Evolutionary conservation across 768 basidiomycete species (phyloP).

Genomic region (Royoungia palumana): DNA sequence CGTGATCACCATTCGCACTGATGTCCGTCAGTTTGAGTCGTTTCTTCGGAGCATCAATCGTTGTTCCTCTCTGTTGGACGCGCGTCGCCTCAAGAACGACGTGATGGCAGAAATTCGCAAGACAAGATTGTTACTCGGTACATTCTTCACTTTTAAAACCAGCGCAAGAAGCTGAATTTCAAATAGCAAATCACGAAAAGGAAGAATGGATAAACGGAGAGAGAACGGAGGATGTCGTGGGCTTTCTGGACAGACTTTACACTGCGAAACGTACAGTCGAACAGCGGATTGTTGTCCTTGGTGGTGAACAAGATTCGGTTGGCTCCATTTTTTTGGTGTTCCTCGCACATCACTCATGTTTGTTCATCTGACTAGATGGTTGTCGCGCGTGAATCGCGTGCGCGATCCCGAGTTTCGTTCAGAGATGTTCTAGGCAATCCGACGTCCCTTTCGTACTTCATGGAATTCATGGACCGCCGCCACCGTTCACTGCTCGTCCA

Average conservation of each 20-base stretch:
- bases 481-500: slow-evolving; percentile 83
- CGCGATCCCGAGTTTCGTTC: slow-evolving; percentile 54
- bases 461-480: slow-evolving; percentile 97
- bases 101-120: slow-evolving; percentile 86
- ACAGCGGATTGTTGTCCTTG: slow-evolving; percentile 76
- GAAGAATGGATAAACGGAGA: slow-evolving; percentile 88
- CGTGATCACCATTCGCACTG: slow-evolving; percentile 78
- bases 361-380: slow-evolving; percentile 32
- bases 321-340: slow-evolving; percentile 12
- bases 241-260: slow-evolving; percentile 84
- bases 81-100: slow-evolving; percentile 87
- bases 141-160: slow-evolving; percentile 9
- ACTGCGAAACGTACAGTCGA: slow-evolving; percentile 87
- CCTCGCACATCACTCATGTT: not conserved
- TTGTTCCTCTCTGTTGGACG: slow-evolving; percentile 82
- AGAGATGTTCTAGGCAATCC: slow-evolving; percentile 86
- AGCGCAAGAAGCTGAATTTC: not conserved
- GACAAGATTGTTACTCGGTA: slow-evolving; percentile 72
- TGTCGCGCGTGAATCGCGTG: slow-evolving; percentile 39
- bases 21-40: slow-evolving; percentile 81
- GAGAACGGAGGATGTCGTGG: slow-evolving; percentile 79
- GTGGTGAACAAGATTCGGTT: slow-evolving; percentile 65
- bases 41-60: slow-evolving; percentile 84
- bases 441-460: slow-evolving; percentile 88
- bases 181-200: slow-evolving; percentile 75